Base-by-base conservation (phyloP, 1,284 basidiomycete genomes). In the Laetiporus sulphureus region DNA sequence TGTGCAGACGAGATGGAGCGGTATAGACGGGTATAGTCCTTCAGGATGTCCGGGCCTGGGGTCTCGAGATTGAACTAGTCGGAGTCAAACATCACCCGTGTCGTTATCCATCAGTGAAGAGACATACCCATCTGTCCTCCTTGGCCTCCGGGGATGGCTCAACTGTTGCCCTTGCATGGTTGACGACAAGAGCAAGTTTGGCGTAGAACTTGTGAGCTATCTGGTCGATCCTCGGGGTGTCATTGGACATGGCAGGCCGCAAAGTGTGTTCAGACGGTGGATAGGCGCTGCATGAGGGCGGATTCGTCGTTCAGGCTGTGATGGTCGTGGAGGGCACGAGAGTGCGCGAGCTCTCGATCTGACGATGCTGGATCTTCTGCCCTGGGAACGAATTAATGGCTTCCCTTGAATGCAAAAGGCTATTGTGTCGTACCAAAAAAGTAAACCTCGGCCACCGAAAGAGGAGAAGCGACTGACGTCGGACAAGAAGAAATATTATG, bases 31-130 rank as follows among this genome's bases (percentile, higher is more conserved):
- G 78, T 71, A 34, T 80, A 72, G 48, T 76, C 77, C 50, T 71
- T 77, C 62, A 79, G 83, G 16, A 72, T 57, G 51, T 86, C 82
- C 20, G 75, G 72, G 55, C 78, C 77, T 31, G 72, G 79, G 2
- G 77, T 84, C 61, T 88, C 85, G 42, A 90, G 68, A 61, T 88
- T 89, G 71, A 90, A 90, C 85, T 86, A 36, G 25, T 22, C 4
- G 22, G 29, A 18, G 16, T 39, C 22, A 41, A 41, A 44, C 33
- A 37, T 13, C 8, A 21, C 6, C 11, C 34, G 34, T 25, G 37
- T 29, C 5, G 11, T 20, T 3, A 29, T 32, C 3, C n/a, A 2
- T 2, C 10, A 11, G 21, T 0, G 20, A 29, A 19, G 21, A 27
- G 15, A 36, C 83, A 47, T 40, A 86, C 85, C 84, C 85, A 89